Percentiles rank a stretch among this genome's conserved stretches.
Evolutionary conservation across 139 green algal genomes (phyloP).

Genomic region (Tetraselmis chui): DNA sequence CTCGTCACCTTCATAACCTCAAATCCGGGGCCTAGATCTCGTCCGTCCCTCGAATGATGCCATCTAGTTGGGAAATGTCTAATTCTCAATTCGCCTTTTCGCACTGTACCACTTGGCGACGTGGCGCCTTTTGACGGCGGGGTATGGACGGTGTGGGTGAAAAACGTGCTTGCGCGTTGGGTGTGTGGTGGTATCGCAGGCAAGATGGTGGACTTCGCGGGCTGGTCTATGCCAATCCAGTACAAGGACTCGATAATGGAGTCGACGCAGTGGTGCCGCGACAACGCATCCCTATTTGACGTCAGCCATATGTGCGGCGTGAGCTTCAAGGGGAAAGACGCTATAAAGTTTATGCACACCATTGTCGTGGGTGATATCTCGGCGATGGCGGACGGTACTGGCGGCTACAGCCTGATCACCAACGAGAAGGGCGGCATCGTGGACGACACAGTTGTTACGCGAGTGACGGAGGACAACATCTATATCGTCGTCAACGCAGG

Average conservation of each 20-base stretch:
- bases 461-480: conserved; percentile 68
- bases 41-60: neutral
- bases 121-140: neutral
- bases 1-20: no score
- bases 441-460: conserved; percentile 93
- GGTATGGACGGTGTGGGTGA: neutral
- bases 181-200: conserved; percentile 34
- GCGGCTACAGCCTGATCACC: conserved; percentile 84
- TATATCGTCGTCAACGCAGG: conserved; percentile 98
- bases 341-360: conserved; percentile 82
- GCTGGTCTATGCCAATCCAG: conserved; percentile 97
- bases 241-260: conserved; percentile 99
- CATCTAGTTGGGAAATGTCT: neutral
- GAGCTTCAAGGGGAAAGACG: conserved; percentile 90
- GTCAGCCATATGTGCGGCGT: conserved; percentile 97
- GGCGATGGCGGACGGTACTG: conserved; percentile 70
- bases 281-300: conserved; percentile 88
- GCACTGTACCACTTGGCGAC: no score
- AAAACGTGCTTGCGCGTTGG: neutral
- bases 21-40: neutral
- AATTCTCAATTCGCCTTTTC: neutral
- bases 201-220: conserved; percentile 97
- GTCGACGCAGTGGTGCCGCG: conserved; percentile 76
- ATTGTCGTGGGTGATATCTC: conserved; percentile 89
- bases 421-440: conserved; percentile 98